Evolutionary conservation across 169 alveolate species (phyloP), one percentile per base, ranked within the genome.

Genomic region (Plasmodium cynomolgi): DNA sequence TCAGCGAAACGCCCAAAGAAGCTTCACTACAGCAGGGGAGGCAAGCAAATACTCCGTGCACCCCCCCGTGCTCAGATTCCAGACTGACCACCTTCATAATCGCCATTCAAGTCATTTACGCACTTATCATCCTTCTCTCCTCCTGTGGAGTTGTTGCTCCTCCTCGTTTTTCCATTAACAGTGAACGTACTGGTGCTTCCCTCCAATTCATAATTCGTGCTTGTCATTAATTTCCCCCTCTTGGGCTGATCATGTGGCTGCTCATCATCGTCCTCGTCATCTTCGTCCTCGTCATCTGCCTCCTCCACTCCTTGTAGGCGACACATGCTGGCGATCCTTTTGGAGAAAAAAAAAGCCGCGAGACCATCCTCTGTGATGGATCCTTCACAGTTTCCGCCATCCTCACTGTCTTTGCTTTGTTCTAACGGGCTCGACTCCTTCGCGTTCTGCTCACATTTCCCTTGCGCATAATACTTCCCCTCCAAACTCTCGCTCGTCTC

Each of bases 381-480:
- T 20, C 58, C 26, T 1, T 29, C 34, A 9, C 37, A 68, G n/a
- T 26, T 20, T 7, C 77, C 71, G 4, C 88, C 62, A 81, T 31
- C 41, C 68, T 58, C 74, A 31, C 82, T 44, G 20, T 62, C 39
- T 6, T 29, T 84, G 31, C 44, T 23, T n/a, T 68, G 15, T 68
- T 68, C 37, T 23, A 68, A 68, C 3, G 71, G 74, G 34, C 20
- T 47, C 29, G 20, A 23, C 54, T 81, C 34, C 75, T 47, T 23
- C 73, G 37, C 50, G 26, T 17, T 13, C 41, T 23, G 17, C 50
- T 54, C 73, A 13, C 41, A 23, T 15, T 71, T 23, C 72, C 34
- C 47, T 37, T 33, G 56, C 15, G 62, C 68, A 83, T 56, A 83
- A 83, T 56, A 83, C 44, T 83, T 83, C 72, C 2, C 62, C 37